Base-by-base conservation (phyloP, 768 basidiomycete genomes). In the Tephrocybe rancida region DNA sequence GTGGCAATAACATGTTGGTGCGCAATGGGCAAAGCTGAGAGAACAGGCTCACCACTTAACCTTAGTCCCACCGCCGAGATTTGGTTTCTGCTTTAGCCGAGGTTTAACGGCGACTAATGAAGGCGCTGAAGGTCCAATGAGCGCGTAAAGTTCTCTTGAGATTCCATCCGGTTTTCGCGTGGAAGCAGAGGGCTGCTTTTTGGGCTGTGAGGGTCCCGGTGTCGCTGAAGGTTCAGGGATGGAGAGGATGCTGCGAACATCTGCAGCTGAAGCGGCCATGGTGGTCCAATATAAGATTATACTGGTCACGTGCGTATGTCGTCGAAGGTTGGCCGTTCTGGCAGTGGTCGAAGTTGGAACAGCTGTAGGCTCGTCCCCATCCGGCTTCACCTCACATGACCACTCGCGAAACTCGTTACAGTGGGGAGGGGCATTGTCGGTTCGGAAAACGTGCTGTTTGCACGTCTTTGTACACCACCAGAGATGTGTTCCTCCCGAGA, bases 81-180 rank as follows among this genome's bases (percentile, higher is more conserved):
- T 88, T 3, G 92, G 92, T 58, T 92, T 89, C 70, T 93, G 89
- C 66, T 95, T 95, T 52, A 95, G 81, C 50, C 86, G 84, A 30
- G 92, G 90, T 66, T 92, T 90, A 54, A 87, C 80, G 29, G 90
- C 82, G 0, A 86, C 88, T 44, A 98, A 80, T 2, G 89, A 86
- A 0, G 96, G 95, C 10, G 90, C 89, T 44, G 92, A 90, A 55
- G 92, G 86, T n/a, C 96, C 96, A 59, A 99, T 98, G 54, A 99
- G 84, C 1, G 90, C 87, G 72, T 90, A 98, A 2, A 99, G 80
- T 69, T 98, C 95, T 60, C 95, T 79, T 0, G 94, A 88, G 55
- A 98, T 95, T 18, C 96, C 95, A 18, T 94, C 92, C 3, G 91
- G 91, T 70, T 90, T 92, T 64, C 81, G 80, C 16, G 73, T 64